phyloP scores from a whole-genome alignment of 2,329 filamentous ascomycete genomes.

The Xylariales sp. region DNA sequence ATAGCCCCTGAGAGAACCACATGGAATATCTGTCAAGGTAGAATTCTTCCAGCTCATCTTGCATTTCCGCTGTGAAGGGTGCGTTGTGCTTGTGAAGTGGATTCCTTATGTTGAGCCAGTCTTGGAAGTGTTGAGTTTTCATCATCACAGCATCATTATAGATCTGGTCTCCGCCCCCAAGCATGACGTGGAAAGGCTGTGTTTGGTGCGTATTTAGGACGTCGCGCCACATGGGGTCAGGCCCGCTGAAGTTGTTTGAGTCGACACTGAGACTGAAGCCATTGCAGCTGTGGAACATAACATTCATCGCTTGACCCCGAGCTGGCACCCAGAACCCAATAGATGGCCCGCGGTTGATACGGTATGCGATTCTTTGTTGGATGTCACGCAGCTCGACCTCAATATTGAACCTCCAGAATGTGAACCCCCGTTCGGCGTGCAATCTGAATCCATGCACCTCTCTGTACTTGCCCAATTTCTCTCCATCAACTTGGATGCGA shows the following conservation, averaged over 20 bases:
- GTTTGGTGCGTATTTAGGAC: conserved; percentile 89
- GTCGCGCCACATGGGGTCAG: conserved; percentile 95
- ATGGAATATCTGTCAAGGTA: conserved; percentile 84
- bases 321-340: conserved; percentile 94
- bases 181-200: conserved; percentile 94
- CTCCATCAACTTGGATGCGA: conserved; percentile 63
- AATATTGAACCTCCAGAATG: conserved; percentile 96
- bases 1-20: conserved; percentile 97
- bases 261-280: conserved; percentile 83
- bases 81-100: conserved; percentile 73
- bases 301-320: conserved; percentile 83
- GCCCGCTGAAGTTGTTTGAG: conserved; percentile 77
- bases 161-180: conserved; percentile 94
- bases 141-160: conserved; percentile 86
- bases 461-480: conserved; percentile 74
- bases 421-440: conserved; percentile 80
- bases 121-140: conserved; percentile 70
- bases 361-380: conserved; percentile 87
- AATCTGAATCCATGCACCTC: conserved; percentile 80
- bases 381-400: conserved; percentile 78
- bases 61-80: conserved; percentile 76
- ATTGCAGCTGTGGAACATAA: conserved; percentile 98
- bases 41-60: conserved; percentile 81
- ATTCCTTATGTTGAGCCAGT: conserved; percentile 82
- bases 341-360: conserved; percentile 86